Evolutionary conservation across 495 filamentous ascomycete genomes (phyloP).

Genomic region (Penicillium pancosmium): DNA sequence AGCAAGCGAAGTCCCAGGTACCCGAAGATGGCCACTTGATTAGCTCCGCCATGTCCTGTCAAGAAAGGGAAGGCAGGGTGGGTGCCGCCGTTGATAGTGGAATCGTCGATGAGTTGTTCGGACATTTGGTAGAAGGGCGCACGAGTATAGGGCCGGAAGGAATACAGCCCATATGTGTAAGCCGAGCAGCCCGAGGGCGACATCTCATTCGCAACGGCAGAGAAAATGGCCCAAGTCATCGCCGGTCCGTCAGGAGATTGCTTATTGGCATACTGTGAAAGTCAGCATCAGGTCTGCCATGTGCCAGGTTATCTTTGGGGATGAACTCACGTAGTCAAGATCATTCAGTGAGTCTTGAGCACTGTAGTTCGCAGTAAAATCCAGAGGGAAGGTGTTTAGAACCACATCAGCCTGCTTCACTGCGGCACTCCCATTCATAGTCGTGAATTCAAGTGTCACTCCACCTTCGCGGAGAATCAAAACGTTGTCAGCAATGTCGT

Average conservation of each 20-base stretch:
- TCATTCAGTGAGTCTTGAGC: constrained; percentile 52
- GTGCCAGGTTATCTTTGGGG: background rate
- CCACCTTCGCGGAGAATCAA: constrained; percentile 56
- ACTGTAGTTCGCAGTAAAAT: constrained; percentile 58
- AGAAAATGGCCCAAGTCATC: constrained; percentile 71
- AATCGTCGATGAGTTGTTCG: constrained; percentile 72
- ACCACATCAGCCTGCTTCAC: constrained; percentile 72
- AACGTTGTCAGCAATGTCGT: constrained; percentile 55
- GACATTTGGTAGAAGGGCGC: constrained; percentile 59
- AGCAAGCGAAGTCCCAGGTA: constrained; percentile 62
- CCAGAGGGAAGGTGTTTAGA: constrained; percentile 60
- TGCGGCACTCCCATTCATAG: constrained; percentile 62
- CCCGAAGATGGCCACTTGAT: constrained; percentile 63
- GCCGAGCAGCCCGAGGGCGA: constrained; percentile 63
- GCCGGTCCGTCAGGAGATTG: constrained; percentile 64
- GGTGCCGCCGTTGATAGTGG: constrained; percentile 64
- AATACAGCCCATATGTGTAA: constrained; percentile 65
- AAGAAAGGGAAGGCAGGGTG: constrained; percentile 69
- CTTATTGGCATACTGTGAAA: constrained; percentile 57
- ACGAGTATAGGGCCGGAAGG: constrained; percentile 56
- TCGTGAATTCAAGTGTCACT: constrained; percentile 71
- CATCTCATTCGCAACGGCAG: constrained; percentile 60
- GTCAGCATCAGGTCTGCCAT: constrained; percentile 2
- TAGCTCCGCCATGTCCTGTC: constrained; percentile 66
- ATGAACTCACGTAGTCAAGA: constrained; percentile 56